A percentile compares a stretch with the other conserved stretches of the same genome.
phyloP scores from a whole-genome alignment of 2,329 filamentous ascomycete genomes.

The Xylariaceae sp. region DNA sequence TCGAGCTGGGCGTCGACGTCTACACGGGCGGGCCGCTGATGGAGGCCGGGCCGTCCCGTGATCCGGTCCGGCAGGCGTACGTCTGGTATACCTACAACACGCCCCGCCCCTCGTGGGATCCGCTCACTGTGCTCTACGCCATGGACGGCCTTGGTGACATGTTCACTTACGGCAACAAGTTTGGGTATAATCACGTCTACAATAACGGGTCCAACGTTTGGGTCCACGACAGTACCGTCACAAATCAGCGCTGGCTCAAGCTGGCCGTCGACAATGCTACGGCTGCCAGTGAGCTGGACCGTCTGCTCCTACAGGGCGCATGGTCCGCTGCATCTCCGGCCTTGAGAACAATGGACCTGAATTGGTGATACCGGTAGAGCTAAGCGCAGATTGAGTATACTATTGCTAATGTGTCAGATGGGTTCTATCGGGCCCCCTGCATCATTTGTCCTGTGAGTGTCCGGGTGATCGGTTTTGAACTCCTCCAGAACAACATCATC shows the following conservation, averaged over 20 bases:
- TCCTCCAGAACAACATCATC: background rate
- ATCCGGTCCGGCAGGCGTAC: conserved; percentile 32
- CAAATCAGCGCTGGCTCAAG: conserved; percentile 33
- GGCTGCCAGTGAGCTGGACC: conserved; percentile 6
- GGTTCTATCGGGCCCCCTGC: too few relatives aligned
- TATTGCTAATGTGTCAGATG: too few relatives aligned
- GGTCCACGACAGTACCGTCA: conserved; percentile 28
- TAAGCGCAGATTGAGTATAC: too few relatives aligned
- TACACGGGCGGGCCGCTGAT: conserved; percentile 31
- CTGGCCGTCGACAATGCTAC: conserved; percentile 12
- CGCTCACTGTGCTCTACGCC: conserved; percentile 33
- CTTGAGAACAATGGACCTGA: too few relatives aligned
- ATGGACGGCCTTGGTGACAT: conserved; percentile 27
- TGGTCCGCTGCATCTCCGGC: too few relatives aligned
- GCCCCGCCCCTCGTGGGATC: conserved; percentile 33
- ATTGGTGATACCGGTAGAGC: too few relatives aligned
- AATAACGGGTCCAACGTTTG: conserved; percentile 35
- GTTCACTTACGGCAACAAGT: conserved; percentile 29
- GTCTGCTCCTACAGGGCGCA: conserved; percentile 8
- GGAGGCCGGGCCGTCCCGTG: conserved; percentile 19
- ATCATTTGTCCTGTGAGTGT: too few relatives aligned
- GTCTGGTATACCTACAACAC: conserved; percentile 30
- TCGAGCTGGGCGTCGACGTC: conserved; percentile 35
- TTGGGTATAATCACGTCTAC: conserved; percentile 33
- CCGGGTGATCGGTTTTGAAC: background rate